Conservation (phyloP, 2,329 filamentous ascomycete genomes). For the Hypoxylon sp. region DNA sequence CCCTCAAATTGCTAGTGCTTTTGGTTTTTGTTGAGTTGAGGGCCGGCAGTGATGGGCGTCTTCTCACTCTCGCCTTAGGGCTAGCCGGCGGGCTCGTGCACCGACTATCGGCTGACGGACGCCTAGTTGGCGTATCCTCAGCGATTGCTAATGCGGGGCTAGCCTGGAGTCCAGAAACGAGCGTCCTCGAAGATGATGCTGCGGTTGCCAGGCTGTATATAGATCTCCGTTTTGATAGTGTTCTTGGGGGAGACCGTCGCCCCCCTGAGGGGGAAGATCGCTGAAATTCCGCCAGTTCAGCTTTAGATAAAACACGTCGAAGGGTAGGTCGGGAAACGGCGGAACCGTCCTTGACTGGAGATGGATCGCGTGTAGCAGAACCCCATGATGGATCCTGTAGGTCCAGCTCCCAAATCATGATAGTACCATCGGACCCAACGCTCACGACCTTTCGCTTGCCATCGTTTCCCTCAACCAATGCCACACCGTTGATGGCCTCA, state of each 20-base stretch:
- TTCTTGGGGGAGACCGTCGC: conserved; percentile 67
- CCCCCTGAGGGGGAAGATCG: conserved; percentile 60
- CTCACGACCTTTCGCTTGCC: conserved; percentile 73
- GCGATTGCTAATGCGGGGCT: conserved; percentile 57
- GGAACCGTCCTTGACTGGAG: conserved; percentile 62
- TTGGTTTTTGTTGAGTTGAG: conserved; percentile 64
- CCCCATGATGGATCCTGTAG: conserved; percentile 58
- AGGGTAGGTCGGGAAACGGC: conserved; percentile 77
- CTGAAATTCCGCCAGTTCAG: conserved; percentile 85
- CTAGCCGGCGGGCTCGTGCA: conserved; percentile 63
- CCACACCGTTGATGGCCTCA: conserved; percentile 88
- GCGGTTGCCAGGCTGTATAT: conserved; percentile 59
- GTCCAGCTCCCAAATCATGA: conserved; percentile 80
- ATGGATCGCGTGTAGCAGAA: conserved; percentile 63
- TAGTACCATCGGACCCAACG: conserved; percentile 81
- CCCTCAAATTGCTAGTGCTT: conserved; percentile 61
- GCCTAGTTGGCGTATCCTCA: conserved; percentile 62
- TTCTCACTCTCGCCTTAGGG: conserved; percentile 61
- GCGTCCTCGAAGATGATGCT: conserved; percentile 54
- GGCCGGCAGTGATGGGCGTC: conserved; percentile 67
- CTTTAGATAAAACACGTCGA: conserved; percentile 85
- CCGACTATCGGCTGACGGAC: conserved; percentile 58
- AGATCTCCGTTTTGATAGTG: conserved; percentile 66
- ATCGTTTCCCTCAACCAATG: conserved; percentile 72
- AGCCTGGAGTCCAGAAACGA: conserved; percentile 54